These are phyloP conservation scores for Malus sieversii DNA, from an alignment of 306 rosid genomes.

Conservation along the genomic window DNA sequence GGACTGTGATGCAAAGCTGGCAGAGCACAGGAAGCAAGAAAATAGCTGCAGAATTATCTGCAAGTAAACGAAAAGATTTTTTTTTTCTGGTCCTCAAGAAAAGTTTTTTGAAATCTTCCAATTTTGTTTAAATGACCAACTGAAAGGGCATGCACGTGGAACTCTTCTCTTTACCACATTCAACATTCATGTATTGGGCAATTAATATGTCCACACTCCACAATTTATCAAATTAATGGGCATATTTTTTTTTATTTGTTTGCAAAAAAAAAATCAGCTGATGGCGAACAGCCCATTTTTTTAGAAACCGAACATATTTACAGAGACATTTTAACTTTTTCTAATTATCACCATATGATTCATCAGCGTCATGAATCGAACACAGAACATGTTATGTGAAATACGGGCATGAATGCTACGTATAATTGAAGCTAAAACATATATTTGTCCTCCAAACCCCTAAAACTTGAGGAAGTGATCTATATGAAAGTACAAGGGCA, in stretches of 20 bases:
- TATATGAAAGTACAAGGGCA: neutral
- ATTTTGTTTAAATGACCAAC: neutral
- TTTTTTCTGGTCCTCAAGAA: neutral
- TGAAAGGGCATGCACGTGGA: conserved; percentile 1
- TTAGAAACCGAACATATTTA: too few species aligned
- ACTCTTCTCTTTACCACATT: neutral
- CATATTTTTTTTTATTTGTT: too few species aligned
- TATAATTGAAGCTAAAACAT: neutral
- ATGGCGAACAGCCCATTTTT: too few species aligned
- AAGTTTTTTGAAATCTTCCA: neutral
- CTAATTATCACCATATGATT: fast-evolving
- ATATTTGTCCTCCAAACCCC: neutral
- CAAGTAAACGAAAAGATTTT: neutral
- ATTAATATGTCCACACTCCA: neutral
- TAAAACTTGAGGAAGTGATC: neutral
- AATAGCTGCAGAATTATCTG: conserved; percentile 3
- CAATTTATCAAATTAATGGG: neutral
- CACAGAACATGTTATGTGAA: too few species aligned
- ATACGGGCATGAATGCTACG: neutral
- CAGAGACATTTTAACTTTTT: too few species aligned
- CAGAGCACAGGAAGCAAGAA: conserved; percentile 25
- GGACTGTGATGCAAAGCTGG: conserved; percentile 31
- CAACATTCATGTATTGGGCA: neutral
- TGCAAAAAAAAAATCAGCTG: too few species aligned
- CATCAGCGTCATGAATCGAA: fast-evolving